phyloP scores from a whole-genome alignment of 2,329 filamentous ascomycete species.

The Macroventuria anomochaeta region DNA sequence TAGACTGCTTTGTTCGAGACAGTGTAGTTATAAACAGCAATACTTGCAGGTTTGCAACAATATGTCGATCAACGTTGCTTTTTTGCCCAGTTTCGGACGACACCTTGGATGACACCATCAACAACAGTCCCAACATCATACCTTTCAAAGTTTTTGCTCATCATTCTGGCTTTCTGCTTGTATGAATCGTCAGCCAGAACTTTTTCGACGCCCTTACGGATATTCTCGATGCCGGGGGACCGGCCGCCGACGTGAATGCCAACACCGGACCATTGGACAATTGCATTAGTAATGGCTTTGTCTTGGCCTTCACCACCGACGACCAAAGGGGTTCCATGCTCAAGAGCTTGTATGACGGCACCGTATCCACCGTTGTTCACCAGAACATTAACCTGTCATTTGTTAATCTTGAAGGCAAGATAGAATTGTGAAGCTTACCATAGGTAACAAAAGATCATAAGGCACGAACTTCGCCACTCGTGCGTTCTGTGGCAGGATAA shows the following conservation, averaged over 20 bases:
- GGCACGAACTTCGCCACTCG: slow-evolving; percentile 2
- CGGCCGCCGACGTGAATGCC: not conserved
- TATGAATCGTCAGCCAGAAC: not conserved
- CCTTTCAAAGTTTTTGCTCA: not conserved
- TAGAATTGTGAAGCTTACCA: not conserved
- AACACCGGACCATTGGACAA: not conserved
- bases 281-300: not conserved
- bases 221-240: not conserved
- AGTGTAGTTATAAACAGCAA: not conserved
- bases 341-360: not conserved
- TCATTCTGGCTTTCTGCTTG: not conserved
- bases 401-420: not conserved
- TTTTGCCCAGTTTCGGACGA: not conserved
- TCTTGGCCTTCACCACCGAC: slow-evolving; percentile 1
- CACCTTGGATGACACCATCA: not conserved
- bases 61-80: not conserved
- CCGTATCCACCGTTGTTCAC: slow-evolving; percentile 2
- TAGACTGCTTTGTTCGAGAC: no score
- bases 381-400: not conserved
- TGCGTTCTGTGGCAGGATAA: not conserved
- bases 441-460: not conserved
- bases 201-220: not conserved
- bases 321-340: not conserved
- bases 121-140: not conserved
- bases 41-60: no score